phyloP scores from a whole-genome alignment of 768 basidiomycete species.

The Lenzites betulinus region DNA sequence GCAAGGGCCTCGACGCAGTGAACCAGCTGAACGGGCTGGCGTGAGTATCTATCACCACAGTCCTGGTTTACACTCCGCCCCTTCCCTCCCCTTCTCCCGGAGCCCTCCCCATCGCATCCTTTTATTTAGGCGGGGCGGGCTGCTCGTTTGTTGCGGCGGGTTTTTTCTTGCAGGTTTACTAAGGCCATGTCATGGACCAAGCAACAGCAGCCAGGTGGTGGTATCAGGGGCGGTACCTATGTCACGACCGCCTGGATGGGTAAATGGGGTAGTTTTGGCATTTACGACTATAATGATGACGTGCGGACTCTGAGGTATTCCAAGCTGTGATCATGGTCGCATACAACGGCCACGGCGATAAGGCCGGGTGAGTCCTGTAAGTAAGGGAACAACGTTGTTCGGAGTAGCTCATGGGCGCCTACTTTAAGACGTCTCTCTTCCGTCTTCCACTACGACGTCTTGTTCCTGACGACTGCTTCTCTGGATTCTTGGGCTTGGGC shows the following conservation, averaged over 20 bases:
- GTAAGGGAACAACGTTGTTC: too few species aligned
- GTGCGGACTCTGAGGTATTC: background rate
- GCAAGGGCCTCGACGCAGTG: slow-evolving; percentile 46
- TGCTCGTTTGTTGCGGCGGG: background rate
- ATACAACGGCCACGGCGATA: too few species aligned
- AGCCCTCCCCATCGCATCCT: background rate
- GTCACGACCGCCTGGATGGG: background rate
- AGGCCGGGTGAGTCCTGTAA: too few species aligned
- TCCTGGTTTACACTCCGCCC: background rate
- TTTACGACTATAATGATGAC: background rate
- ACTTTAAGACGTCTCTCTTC: too few species aligned
- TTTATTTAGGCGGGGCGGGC: background rate
- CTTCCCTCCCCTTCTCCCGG: background rate
- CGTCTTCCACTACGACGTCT: too few species aligned
- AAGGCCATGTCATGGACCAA: background rate
- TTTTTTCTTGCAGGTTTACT: background rate
- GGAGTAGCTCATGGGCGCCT: too few species aligned
- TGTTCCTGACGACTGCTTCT: too few species aligned
- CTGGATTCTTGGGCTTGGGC: too few species aligned
- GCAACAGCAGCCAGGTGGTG: background rate
- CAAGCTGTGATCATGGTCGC: too few species aligned
- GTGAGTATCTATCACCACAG: slow-evolving; percentile 11
- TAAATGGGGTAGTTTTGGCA: background rate
- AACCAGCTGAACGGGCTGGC: slow-evolving; percentile 45
- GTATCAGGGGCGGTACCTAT: background rate